phyloP scores from a whole-genome alignment of 352 stramenopile genomes.

The Phytophthora fragariae region DNA sequence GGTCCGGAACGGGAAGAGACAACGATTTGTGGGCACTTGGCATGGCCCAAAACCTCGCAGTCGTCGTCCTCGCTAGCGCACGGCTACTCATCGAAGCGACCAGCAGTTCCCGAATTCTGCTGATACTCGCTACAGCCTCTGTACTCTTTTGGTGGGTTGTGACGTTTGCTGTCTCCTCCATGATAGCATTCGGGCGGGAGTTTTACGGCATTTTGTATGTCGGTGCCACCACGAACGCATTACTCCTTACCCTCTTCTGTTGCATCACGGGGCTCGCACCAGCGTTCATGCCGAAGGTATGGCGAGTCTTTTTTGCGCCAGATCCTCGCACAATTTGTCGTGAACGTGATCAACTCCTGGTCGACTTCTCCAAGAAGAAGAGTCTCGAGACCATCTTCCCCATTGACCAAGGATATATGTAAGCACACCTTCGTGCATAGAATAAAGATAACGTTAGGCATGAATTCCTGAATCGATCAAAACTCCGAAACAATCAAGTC shows the following conservation, averaged over 20 bases:
- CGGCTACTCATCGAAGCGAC: conserved; percentile 63
- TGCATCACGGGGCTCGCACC: conserved; percentile 37
- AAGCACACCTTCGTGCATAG: not conserved
- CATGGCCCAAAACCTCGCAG: conserved; percentile 68
- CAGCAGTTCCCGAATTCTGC: conserved; percentile 30
- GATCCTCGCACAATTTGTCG: conserved; percentile 57
- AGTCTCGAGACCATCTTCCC: conserved; percentile 51
- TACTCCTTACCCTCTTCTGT: conserved; percentile 48
- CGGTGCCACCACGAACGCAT: conserved; percentile 49
- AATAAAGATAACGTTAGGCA: not conserved
- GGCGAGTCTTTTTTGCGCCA: conserved; percentile 47
- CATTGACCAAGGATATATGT: conserved; percentile 40
- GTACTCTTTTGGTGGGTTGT: conserved; percentile 61
- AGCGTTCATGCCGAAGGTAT: conserved; percentile 43
- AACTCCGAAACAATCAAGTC: not conserved
- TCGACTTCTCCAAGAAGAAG: conserved; percentile 27
- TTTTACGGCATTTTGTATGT: conserved; percentile 68
- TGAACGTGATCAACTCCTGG: conserved; percentile 51
- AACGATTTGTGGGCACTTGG: conserved; percentile 76
- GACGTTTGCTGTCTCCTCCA: conserved; percentile 55
- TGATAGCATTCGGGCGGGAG: conserved; percentile 62
- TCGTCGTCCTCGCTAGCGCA: conserved; percentile 65
- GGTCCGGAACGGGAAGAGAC: conserved; percentile 58
- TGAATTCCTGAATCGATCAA: not conserved
- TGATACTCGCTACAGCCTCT: conserved; percentile 45